A percentile compares a stretch with the other conserved stretches of the same genome.
Evolutionary conservation across 2,329 filamentous ascomycete species (phyloP).

Genomic region (Phoma herbarum): DNA sequence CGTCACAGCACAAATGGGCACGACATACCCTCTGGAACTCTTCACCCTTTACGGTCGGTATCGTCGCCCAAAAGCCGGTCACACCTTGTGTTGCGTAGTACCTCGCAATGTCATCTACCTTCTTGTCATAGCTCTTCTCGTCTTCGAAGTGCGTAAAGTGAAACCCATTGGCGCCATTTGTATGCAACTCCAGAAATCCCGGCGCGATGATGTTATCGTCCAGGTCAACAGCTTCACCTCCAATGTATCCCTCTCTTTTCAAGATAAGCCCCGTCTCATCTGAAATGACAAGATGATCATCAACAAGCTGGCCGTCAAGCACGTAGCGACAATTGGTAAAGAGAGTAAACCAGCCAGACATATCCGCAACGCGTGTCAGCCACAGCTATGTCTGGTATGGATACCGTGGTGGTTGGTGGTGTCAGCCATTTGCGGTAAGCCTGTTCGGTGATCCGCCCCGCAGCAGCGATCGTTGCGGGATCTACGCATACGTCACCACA

Average conservation of each 20-base stretch:
- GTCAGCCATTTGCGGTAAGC: slow-evolving; percentile 16
- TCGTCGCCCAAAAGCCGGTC: slow-evolving; percentile 63
- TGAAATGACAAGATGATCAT: slow-evolving; percentile 57
- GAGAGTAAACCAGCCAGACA: slow-evolving; percentile 56
- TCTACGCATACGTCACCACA: slow-evolving; percentile 29
- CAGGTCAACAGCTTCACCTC: slow-evolving; percentile 58
- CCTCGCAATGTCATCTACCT: slow-evolving; percentile 57
- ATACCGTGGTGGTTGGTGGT: slow-evolving; percentile 15
- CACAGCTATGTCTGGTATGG: slow-evolving; percentile 10
- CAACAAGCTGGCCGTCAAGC: slow-evolving; percentile 54
- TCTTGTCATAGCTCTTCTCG: slow-evolving; percentile 52
- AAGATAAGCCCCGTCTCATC: slow-evolving; percentile 56
- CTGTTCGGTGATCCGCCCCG: slow-evolving; percentile 13
- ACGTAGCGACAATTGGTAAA: slow-evolving; percentile 59
- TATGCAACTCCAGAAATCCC: slow-evolving; percentile 65
- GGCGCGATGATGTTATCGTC: slow-evolving; percentile 62
- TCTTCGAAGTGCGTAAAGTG: slow-evolving; percentile 63
- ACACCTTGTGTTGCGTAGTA: slow-evolving; percentile 62
- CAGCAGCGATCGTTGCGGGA: slow-evolving; percentile 19
- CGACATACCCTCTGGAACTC: slow-evolving; percentile 55
- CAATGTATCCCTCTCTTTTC: slow-evolving; percentile 55
- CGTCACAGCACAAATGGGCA: neutral
- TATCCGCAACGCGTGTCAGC: slow-evolving; percentile 25
- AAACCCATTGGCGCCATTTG: slow-evolving; percentile 63
- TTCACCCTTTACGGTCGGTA: slow-evolving; percentile 59